Percentiles rank a stretch among this genome's conserved stretches.
Evolutionary conservation across 176 grass and related monocot species (phyloP).

Genomic region (Coix lacrymajobi): DNA sequence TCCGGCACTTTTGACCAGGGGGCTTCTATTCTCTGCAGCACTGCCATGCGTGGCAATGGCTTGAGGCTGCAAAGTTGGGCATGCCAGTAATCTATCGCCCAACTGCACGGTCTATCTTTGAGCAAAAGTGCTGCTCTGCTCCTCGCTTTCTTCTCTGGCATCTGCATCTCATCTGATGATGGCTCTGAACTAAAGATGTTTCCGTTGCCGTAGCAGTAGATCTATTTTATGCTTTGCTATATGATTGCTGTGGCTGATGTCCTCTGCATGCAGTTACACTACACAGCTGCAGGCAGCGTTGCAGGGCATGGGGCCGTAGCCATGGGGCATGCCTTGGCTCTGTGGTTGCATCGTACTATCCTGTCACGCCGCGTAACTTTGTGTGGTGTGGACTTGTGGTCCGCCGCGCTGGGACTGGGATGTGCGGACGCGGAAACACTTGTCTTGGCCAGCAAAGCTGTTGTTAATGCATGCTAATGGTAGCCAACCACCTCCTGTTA

Average conservation of each 20-base stretch:
- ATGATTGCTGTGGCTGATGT: neutral
- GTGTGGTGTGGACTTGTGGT: neutral
- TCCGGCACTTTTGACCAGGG: neutral
- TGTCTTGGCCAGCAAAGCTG: conserved; percentile 9
- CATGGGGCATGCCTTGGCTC: neutral
- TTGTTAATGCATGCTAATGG: conserved; percentile 21
- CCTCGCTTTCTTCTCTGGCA: neutral
- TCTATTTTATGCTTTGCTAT: neutral
- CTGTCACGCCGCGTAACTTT: neutral
- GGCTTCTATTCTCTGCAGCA: neutral
- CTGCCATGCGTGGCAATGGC: neutral
- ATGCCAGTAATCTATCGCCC: conserved; percentile 4
- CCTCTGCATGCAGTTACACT: neutral
- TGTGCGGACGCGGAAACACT: neutral
- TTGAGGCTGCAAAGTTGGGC: conserved; percentile 19
- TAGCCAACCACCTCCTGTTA: conserved; percentile 13
- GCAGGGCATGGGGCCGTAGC: neutral
- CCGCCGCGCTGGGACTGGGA: neutral
- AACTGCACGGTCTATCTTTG: neutral
- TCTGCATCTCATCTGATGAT: neutral
- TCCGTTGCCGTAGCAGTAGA: neutral
- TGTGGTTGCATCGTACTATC: neutral
- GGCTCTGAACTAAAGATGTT: neutral
- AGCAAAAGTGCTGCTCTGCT: neutral
- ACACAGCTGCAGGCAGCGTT: neutral